Conservation (phyloP, 805 yeast species). For the Metschnikowia kofuensis region DNA sequence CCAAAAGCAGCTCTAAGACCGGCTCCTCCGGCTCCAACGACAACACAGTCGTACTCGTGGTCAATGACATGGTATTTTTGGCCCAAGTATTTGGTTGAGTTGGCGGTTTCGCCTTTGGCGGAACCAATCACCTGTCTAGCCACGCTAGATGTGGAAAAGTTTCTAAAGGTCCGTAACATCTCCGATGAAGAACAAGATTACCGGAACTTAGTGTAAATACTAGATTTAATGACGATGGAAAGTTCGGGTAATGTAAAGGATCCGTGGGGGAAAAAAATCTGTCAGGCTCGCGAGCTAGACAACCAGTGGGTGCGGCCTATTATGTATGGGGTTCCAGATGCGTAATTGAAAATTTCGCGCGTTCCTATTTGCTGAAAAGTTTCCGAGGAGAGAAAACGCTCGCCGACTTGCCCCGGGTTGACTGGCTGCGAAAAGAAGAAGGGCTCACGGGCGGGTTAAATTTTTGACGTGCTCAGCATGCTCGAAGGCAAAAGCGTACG, state of each 20-base stretch:
- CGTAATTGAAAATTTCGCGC: conserved; percentile 18
- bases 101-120: conserved; percentile 37
- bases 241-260: background rate
- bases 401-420: conserved; percentile 13
- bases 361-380: conserved; percentile 18
- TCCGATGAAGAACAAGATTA: background rate
- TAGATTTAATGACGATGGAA: background rate
- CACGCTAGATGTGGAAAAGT: conserved; percentile 28
- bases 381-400: background rate
- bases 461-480: too few relatives aligned
- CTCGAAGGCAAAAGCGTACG: too few relatives aligned
- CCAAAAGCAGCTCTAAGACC: conserved; percentile 99
- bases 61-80: conserved; percentile 88
- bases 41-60: conserved; percentile 97
- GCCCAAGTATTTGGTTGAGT: conserved; percentile 42
- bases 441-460: background rate
- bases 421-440: conserved; percentile 4
- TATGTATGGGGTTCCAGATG: conserved; percentile 17
- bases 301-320: conserved; percentile 1
- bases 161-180: conserved; percentile 22
- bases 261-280: conserved; percentile 2
- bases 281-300: background rate
- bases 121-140: conserved; percentile 36
- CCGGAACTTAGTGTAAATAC: background rate
- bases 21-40: conserved; percentile 99